phyloP scores from a whole-genome alignment of 129 eudicot species.

The Flaveria robusta region DNA sequence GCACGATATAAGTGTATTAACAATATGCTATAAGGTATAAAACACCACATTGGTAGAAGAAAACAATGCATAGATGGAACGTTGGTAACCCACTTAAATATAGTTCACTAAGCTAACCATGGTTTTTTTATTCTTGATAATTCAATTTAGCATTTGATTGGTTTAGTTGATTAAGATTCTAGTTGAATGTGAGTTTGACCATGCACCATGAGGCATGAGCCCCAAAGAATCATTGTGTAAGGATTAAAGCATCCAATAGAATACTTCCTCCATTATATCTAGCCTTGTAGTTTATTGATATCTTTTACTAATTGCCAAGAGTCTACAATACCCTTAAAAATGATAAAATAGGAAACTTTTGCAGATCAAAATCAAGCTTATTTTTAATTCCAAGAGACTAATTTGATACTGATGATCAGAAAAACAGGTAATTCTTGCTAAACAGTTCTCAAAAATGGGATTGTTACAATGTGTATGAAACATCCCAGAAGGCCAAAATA shows the following conservation, averaged over 20 bases:
- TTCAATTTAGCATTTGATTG: background rate
- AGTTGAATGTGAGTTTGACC: background rate
- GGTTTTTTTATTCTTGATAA: background rate
- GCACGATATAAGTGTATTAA: background rate
- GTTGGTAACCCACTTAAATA: background rate
- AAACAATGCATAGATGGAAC: background rate
- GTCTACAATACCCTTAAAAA: conserved; percentile 1
- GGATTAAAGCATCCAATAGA: background rate
- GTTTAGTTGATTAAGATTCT: background rate
- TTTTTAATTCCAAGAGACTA: background rate
- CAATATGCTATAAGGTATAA: background rate
- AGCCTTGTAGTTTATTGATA: background rate
- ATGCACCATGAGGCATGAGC: background rate
- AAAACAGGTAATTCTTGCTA: background rate
- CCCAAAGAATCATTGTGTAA: background rate
- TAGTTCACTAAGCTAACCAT: conserved; percentile 1
- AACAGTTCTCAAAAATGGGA: background rate
- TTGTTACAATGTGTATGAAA: background rate
- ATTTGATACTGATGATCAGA: background rate
- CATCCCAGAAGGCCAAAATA: background rate
- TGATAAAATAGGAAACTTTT: background rate
- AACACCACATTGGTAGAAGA: background rate
- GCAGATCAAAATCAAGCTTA: background rate
- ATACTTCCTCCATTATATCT: no score
- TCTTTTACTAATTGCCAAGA: conserved; percentile 11